Conservation (phyloP, 2,329 filamentous ascomycete genomes). For the Arthroderma sp. region DNA sequence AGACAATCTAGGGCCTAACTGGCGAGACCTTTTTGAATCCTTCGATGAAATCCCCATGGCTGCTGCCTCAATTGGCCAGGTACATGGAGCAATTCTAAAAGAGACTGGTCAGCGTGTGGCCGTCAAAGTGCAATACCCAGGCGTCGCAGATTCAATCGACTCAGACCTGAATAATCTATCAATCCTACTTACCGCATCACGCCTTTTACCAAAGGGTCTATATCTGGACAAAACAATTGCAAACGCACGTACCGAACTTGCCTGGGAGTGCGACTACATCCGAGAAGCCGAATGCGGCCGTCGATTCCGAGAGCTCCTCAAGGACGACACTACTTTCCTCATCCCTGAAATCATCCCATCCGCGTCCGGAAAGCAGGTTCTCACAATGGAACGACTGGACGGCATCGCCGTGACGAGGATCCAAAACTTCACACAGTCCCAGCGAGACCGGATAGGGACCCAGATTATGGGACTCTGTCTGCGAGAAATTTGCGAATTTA, state of each 20-base stretch:
- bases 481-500: slow-evolving; percentile 85
- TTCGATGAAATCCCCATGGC: slow-evolving; percentile 91
- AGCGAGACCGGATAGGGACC: slow-evolving; percentile 91
- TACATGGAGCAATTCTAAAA: slow-evolving; percentile 71
- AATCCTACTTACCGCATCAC: slow-evolving; percentile 77
- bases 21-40: slow-evolving; percentile 67
- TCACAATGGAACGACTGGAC: slow-evolving; percentile 87
- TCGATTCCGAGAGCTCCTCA: slow-evolving; percentile 64
- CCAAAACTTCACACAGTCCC: slow-evolving; percentile 59
- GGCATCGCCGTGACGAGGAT: slow-evolving; percentile 77
- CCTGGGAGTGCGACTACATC: slow-evolving; percentile 92
- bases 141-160: slow-evolving; percentile 89
- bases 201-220: slow-evolving; percentile 76
- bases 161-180: slow-evolving; percentile 91
- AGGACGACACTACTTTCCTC: slow-evolving; percentile 60
- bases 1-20: slow-evolving; percentile 66
- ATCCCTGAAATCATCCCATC: slow-evolving; percentile 67
- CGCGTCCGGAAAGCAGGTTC: slow-evolving; percentile 70
- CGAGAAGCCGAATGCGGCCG: slow-evolving; percentile 72
- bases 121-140: slow-evolving; percentile 95
- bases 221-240: slow-evolving; percentile 96
- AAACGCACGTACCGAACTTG: slow-evolving; percentile 81
- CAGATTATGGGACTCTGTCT: slow-evolving; percentile 85
- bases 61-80: slow-evolving; percentile 92
- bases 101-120: slow-evolving; percentile 65